These are phyloP conservation scores for Pseudocercospora fuligena DNA, from an alignment of 2,329 filamentous ascomycete genomes.

Conservation along the genomic window DNA sequence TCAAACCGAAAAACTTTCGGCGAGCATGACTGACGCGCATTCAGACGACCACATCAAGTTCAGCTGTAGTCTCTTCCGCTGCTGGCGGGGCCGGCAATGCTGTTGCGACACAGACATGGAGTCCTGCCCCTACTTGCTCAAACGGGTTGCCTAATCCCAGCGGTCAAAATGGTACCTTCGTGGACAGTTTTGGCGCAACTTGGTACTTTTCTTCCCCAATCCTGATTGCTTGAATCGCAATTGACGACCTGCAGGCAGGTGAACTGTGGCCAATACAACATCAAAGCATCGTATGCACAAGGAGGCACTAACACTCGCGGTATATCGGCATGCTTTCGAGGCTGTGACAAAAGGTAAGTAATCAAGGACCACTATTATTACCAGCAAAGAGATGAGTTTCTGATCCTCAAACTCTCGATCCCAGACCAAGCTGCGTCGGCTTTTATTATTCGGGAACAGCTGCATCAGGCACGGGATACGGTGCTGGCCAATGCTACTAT, in stretches of 20 bases:
- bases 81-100: background rate
- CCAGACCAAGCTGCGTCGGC: background rate
- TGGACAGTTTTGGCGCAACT: constrained; percentile 23
- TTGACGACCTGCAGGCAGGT: background rate
- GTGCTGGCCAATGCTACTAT: constrained; percentile 1
- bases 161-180: constrained; percentile 23
- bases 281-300: background rate
- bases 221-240: background rate
- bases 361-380: too few species aligned
- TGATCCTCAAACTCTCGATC: too few species aligned
- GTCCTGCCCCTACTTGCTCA: background rate
- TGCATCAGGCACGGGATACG: background rate
- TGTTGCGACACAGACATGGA: background rate
- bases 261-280: constrained; percentile 1
- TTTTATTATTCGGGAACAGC: constrained; percentile 5
- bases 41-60: too few species aligned
- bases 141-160: constrained; percentile 6
- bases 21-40: too few species aligned
- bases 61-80: too few species aligned
- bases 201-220: constrained; percentile 4
- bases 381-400: too few species aligned
- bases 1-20: too few species aligned
- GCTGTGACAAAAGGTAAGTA: constrained; percentile 4
- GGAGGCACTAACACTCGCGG: constrained; percentile 8
- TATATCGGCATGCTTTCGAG: constrained; percentile 5